Conservation (phyloP, 257 asterid species). For the Solanum boliviense region DNA sequence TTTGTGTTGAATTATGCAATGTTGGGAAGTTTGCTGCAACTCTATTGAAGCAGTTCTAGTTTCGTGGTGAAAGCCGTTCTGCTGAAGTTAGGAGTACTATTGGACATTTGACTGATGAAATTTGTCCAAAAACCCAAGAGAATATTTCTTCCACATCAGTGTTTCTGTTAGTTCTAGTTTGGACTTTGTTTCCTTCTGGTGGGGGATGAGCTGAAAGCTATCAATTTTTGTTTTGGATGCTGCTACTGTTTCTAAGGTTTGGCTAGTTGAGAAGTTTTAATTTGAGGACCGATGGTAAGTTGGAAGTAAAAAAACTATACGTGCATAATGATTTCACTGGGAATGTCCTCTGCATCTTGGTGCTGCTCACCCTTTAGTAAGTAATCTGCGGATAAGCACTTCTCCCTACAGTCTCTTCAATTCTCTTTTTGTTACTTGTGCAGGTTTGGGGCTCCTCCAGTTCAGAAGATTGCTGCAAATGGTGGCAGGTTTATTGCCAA, state of each 20-base stretch:
- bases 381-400: background rate
- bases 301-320: background rate
- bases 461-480: conserved; percentile 34
- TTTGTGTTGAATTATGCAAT: background rate
- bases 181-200: background rate
- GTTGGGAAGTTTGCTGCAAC: background rate
- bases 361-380: background rate
- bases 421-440: conserved; percentile 23
- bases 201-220: background rate
- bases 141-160: background rate
- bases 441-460: conserved; percentile 38
- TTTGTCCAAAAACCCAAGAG: background rate
- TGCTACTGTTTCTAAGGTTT: background rate
- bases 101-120: background rate
- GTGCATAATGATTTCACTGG: background rate
- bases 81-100: background rate
- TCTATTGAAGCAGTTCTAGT: background rate
- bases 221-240: background rate
- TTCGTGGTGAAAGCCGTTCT: background rate
- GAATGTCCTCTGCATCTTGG: background rate
- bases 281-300: background rate
- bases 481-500: conserved; percentile 39
- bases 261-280: conserved; percentile 3
- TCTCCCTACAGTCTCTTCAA: conserved; percentile 7
- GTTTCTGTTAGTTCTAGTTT: background rate